Conservation (phyloP, 768 basidiomycete genomes). For the Phaffia tasmanica region DNA sequence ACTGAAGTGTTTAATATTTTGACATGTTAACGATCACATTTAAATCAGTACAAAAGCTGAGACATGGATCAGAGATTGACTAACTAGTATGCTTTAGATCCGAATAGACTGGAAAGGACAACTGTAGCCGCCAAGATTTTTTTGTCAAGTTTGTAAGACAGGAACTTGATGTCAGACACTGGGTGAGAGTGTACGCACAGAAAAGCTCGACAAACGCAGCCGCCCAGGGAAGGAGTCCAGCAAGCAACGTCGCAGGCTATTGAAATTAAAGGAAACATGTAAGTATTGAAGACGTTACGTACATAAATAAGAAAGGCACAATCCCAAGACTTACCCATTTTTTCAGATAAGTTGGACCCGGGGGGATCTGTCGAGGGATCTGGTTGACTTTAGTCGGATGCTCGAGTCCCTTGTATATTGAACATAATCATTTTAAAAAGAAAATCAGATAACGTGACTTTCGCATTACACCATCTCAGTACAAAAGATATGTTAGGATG, state of each 20-base stretch:
- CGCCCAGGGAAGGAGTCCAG: constrained; percentile 84
- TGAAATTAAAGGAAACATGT: constrained; percentile 25
- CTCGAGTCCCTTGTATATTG: constrained; percentile 47
- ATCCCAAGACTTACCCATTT: constrained; percentile 51
- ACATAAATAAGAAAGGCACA: neutral
- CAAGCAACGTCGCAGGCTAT: constrained; percentile 60
- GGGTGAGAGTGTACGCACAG: constrained; percentile 34
- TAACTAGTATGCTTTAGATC: constrained; percentile 63
- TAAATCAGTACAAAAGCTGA: neutral
- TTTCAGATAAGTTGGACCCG: constrained; percentile 66
- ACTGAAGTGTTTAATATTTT: neutral
- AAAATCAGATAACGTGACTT: neutral
- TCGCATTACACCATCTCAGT: neutral
- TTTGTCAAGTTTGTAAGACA: neutral
- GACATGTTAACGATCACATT: neutral
- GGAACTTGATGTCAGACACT: neutral
- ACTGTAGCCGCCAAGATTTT: neutral
- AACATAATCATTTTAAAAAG: neutral
- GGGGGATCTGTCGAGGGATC: constrained; percentile 94
- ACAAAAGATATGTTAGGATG: neutral
- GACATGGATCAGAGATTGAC: neutral
- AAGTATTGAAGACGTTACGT: neutral
- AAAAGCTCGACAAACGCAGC: constrained; percentile 93
- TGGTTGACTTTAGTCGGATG: constrained; percentile 81
- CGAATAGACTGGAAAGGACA: constrained; percentile 20